These are phyloP conservation scores for Nepenthes alata DNA, from an alignment of 179 eudicot genomes.

Conservation along the genomic window DNA sequence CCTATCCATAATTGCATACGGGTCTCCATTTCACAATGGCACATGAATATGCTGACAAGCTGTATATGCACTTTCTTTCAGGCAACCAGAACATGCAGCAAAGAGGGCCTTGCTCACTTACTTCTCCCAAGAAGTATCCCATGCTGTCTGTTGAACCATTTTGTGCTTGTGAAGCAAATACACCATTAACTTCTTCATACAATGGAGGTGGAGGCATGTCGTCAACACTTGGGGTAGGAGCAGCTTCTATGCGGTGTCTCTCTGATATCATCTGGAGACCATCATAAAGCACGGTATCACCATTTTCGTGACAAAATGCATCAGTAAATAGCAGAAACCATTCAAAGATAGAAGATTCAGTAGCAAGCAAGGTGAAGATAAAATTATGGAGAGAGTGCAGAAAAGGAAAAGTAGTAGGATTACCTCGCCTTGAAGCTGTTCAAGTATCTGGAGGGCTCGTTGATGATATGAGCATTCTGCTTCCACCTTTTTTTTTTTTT, in stretches of 20 bases:
- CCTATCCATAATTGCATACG: too few species aligned
- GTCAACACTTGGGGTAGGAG: slow-evolving; percentile 47
- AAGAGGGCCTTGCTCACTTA: slow-evolving; percentile 14
- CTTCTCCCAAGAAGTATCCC: slow-evolving; percentile 87
- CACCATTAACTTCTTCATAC: slow-evolving; percentile 55
- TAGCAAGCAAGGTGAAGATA: neutral
- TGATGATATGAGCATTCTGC: slow-evolving; percentile 71
- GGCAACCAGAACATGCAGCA: neutral
- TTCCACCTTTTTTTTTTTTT: slow-evolving; percentile 50
- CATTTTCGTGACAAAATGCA: slow-evolving; percentile 1
- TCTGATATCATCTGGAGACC: slow-evolving; percentile 53
- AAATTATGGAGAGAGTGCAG: neutral
- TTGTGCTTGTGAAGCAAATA: slow-evolving; percentile 35
- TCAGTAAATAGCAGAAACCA: slow-evolving; percentile 5
- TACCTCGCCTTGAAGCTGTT: slow-evolving; percentile 89
- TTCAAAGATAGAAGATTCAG: neutral
- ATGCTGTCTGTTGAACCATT: slow-evolving; percentile 56
- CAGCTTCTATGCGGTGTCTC: slow-evolving; percentile 76
- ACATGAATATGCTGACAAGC: too few species aligned
- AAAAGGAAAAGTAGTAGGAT: slow-evolving; percentile 2
- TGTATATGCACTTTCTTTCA: too few species aligned
- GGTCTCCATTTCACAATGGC: too few species aligned
- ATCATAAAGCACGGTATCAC: slow-evolving; percentile 2
- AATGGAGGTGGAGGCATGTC: slow-evolving; percentile 58
- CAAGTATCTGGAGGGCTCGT: slow-evolving; percentile 66